Evolutionary conservation across 2,329 filamentous ascomycete genomes (phyloP).

Genomic region (Phaeosphaeriaceae sp.): DNA sequence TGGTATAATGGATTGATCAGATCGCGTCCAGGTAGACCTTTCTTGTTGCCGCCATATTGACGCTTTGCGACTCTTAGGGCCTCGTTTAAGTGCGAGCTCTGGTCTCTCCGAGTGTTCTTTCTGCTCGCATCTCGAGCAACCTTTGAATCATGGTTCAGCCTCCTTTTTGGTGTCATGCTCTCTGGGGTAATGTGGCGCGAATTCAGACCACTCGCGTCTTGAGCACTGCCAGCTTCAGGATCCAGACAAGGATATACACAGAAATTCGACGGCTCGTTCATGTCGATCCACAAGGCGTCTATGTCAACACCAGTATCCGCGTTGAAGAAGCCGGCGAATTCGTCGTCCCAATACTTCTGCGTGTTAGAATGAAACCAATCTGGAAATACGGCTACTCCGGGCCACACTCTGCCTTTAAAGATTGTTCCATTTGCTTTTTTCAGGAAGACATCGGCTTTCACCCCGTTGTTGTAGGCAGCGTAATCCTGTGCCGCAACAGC

Average conservation of each 20-base stretch:
- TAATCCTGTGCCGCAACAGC: constrained; percentile 61
- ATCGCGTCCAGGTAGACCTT: constrained; percentile 67
- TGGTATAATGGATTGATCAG: constrained; percentile 69
- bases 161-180: background rate
- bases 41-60: constrained; percentile 48
- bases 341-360: constrained; percentile 71
- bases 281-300: constrained; percentile 63
- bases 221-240: constrained; percentile 41
- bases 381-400: constrained; percentile 73
- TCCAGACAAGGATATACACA: constrained; percentile 56
- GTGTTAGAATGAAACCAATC: constrained; percentile 77
- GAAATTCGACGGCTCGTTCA: constrained; percentile 44
- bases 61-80: constrained; percentile 3
- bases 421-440: constrained; percentile 61
- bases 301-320: constrained; percentile 72
- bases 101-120: background rate
- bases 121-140: background rate
- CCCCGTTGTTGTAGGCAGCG: constrained; percentile 66
- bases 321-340: constrained; percentile 73
- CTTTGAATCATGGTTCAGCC: background rate
- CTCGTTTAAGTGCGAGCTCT: background rate
- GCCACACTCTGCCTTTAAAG: constrained; percentile 75
- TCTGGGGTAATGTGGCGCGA: background rate
- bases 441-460: constrained; percentile 61
- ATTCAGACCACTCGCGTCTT: constrained; percentile 1